Evolutionary conservation across 1,139 yeast species (phyloP), one percentile per base, ranked within the genome.

Genomic region (Hansenula sp.): DNA sequence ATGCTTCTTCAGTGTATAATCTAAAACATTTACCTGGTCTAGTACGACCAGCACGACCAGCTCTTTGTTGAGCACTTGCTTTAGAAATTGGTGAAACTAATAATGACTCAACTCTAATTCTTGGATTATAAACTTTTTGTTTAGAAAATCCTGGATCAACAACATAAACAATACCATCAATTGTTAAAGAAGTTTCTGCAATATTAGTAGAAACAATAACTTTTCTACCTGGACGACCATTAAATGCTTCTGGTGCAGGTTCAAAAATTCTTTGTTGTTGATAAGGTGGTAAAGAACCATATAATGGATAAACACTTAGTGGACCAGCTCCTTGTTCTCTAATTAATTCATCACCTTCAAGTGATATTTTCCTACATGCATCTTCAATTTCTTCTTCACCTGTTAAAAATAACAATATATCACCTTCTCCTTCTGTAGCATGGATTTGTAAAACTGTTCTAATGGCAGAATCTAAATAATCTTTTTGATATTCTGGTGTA

Each of bases 11-110:
- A 1, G 98, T 92, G 65, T 92, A 92, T 43, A 92, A 73, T 58
- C 98, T 75, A 75, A 90, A 92, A 66, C 97, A 90, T 63, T 92
- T 92, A 60, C 98, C 98, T 9, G 98, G 97, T 59, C 96, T 78
- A 6, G 98, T 92, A 78, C 98, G 94, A 71, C 98, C 98, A 43
- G 98, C 98, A 77, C 98, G 89, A 76, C 98, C 98, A 26, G 98
- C 97, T 67, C 98, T 79, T 66, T 92, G 98, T 64, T 90, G 97
- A 1, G 98, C 96, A 40, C 95, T 82, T 0, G 98, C 98, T 64
- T 89, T 92, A 14, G 97, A 90, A 48, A 92, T 90, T 35, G 98
- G 98, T 9, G 96, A 87, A 7, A 92, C 97, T 42, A 92, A 73
- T 53, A 92, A 71, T 1, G 97, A 89, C 62, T 92, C 97, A 20